phyloP scores from a whole-genome alignment of 2,329 filamentous ascomycete species.

The Microdochium trichocladiopsis region DNA sequence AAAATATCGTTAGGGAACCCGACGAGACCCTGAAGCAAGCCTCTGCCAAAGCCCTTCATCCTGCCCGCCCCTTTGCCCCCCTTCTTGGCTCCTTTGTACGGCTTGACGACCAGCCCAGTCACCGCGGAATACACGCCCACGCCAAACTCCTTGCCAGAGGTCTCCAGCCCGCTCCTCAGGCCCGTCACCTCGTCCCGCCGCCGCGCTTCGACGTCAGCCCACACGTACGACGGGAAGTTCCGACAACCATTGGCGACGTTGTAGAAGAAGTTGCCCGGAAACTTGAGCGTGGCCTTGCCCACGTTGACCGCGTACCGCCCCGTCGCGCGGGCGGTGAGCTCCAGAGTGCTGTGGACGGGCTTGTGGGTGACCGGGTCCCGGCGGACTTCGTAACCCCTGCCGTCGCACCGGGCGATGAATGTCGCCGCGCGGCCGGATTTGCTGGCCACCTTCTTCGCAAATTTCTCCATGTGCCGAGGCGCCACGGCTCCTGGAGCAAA shows the following conservation, averaged over 20 bases:
- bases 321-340: conserved; percentile 25
- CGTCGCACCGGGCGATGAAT: background rate
- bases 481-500: background rate
- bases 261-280: conserved; percentile 62
- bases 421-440: background rate
- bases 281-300: conserved; percentile 52
- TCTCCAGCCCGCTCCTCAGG: conserved; percentile 33
- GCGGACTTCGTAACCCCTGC: background rate
- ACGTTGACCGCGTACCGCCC: conserved; percentile 53
- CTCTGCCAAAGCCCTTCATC: conserved; percentile 53
- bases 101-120: conserved; percentile 58
- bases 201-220: conserved; percentile 7
- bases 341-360: background rate
- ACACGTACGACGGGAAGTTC: conserved; percentile 59
- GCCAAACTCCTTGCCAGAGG: conserved; percentile 57
- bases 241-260: conserved; percentile 67
- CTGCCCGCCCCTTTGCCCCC: conserved; percentile 32
- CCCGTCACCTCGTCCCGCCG: conserved; percentile 15
- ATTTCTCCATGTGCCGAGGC: background rate
- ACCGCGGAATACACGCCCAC: conserved; percentile 63
- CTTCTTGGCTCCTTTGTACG: conserved; percentile 54
- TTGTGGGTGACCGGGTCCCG: background rate
- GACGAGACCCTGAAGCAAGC: conserved; percentile 36
- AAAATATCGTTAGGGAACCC: conserved; percentile 36
- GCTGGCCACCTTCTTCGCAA: background rate